Percentiles rank a stretch among this genome's conserved stretches.
Conservation (phyloP, 495 filamentous ascomycete genomes). For the Tuber melanosporum region DNA sequence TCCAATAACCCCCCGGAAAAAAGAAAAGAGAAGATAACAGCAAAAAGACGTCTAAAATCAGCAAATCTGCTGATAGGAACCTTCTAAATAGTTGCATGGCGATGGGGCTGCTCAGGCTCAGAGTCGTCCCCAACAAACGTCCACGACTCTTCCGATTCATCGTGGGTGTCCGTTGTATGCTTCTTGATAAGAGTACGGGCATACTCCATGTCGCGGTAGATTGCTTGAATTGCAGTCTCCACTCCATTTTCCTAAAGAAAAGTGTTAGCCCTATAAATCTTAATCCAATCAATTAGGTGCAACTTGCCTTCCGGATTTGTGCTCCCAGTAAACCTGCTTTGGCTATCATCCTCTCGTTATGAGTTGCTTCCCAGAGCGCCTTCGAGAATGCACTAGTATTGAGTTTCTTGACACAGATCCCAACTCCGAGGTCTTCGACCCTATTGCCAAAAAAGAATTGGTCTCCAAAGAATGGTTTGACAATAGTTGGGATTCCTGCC, state of each 20-base stretch:
- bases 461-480: conserved; percentile 96
- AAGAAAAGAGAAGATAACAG: neutral
- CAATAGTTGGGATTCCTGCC: conserved; percentile 86
- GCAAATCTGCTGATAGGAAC: neutral
- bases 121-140: conserved; percentile 66
- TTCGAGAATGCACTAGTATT: conserved; percentile 74
- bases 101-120: conserved; percentile 47
- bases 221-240: conserved; percentile 76
- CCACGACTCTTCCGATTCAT: conserved; percentile 63
- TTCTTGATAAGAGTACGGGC: conserved; percentile 76
- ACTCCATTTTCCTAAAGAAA: conserved; percentile 73
- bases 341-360: conserved; percentile 78
- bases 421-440: conserved; percentile 87
- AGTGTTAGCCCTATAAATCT: conserved; percentile 13
- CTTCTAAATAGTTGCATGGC: neutral
- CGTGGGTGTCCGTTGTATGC: conserved; percentile 47
- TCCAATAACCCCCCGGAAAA: neutral
- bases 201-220: conserved; percentile 94
- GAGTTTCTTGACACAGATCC: conserved; percentile 80
- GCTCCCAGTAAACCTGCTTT: conserved; percentile 76
- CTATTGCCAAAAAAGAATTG: conserved; percentile 92
- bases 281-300: neutral
- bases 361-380: conserved; percentile 86
- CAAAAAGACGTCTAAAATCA: neutral
- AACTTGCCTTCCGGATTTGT: conserved; percentile 74